These are phyloP conservation scores for Drechslera avenae DNA, from an alignment of 2,329 filamentous ascomycete species.

Conservation along the genomic window DNA sequence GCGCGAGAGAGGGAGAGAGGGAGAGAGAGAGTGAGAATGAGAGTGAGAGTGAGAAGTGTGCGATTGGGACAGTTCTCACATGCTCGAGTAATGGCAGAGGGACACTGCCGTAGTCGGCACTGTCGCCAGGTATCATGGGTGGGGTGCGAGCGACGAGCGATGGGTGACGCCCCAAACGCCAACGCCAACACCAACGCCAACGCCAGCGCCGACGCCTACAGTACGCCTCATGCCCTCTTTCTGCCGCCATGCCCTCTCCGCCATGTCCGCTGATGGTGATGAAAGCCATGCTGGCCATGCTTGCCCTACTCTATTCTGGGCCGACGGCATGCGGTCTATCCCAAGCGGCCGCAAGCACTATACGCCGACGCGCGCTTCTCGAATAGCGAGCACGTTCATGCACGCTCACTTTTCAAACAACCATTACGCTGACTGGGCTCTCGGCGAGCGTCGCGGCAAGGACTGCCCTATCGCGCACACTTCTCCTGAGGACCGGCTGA, in stretches of 20 bases:
- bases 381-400: conserved; percentile 38
- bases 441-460: conserved; percentile 28
- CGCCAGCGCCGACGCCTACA: no score
- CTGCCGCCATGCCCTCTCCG: not conserved
- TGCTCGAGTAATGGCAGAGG: no score
- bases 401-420: conserved; percentile 32
- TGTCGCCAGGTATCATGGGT: no score
- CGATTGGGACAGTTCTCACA: no score
- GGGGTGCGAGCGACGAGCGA: no score
- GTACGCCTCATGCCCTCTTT: no score
- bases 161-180: no score
- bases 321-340: not conserved
- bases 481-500: conserved; percentile 25
- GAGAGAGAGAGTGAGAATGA: no score
- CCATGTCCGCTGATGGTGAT: conserved; percentile 9
- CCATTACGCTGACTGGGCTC: conserved; percentile 14
- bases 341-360: not conserved
- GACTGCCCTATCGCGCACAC: conserved; percentile 24
- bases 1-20: no score
- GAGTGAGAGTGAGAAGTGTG: no score
- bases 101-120: no score
- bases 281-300: not conserved
- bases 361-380: conserved; percentile 24
- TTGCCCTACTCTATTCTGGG: not conserved
- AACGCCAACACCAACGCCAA: no score